Evolutionary conservation across 768 basidiomycete species (phyloP), one percentile per base, ranked within the genome.

Genomic region (Suillus luteus): DNA sequence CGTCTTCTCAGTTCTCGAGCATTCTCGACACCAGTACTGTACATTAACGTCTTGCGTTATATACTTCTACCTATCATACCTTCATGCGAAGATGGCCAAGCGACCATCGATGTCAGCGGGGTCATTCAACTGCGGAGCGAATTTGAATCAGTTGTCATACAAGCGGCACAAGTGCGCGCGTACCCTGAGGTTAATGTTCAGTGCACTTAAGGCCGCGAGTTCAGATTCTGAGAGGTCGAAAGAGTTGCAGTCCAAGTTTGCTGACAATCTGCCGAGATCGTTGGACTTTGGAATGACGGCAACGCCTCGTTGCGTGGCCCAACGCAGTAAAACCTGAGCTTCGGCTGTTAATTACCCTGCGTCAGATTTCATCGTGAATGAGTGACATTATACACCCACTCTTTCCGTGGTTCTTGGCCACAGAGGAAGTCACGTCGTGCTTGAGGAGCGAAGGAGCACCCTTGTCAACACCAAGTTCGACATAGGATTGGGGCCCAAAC

Each of bases 281-380:
- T 85, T 86, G 58, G 82, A 84, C 80, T 94, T 94, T 54, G 92
- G 92, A 65, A 94, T 84, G 52, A 93, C 86, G 40, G 87, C 86
- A 64, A 92, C 81, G 11, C 84, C 86, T 43, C 85, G 86, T 70
- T 92, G 89, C 15, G 88, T 89, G 2, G 90, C 85, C 92, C 92
- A 94, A 67, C 90, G 83, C 60, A 94, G 82, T 44, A 93, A 76
- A 27, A 93, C 84, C 73, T 93, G 90, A 8, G 90, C 89, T 22
- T 75, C 65, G 31, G 75, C 77, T 66, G 59, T 61, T 63, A 41
- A 58, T 19, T 0, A 41, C 41, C 37, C 19, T 41, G 40, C 17
- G 38, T 58, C 27, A 58, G 40, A 1, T 41, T 31, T 41, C 40
- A 6, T 19, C 37, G 14, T 24, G 17, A 17, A 58, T 41, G 17